Conservation (phyloP, 768 basidiomycete genomes). For the Trametes coccinea region DNA sequence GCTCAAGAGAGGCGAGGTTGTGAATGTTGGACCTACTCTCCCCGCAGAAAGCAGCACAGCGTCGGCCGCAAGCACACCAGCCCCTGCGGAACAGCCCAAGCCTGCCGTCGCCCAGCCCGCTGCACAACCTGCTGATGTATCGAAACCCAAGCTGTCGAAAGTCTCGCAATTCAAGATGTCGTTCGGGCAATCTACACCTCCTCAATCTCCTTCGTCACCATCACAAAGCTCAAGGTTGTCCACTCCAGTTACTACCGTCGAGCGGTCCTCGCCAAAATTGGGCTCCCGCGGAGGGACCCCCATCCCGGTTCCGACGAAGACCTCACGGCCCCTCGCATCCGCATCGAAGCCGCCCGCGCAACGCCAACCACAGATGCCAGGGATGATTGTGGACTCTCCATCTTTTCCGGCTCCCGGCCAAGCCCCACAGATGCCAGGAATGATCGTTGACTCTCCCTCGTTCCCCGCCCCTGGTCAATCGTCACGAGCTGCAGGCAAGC, state of each 20-base stretch:
- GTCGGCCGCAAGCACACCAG: not conserved
- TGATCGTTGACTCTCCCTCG: constrained; percentile 32
- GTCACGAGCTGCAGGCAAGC: too few species aligned
- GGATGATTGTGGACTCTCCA: not conserved
- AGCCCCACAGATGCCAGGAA: constrained; percentile 26
- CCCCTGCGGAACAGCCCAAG: constrained; percentile 8
- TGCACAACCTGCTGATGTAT: not conserved
- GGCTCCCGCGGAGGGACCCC: constrained; percentile 16
- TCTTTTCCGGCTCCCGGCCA: not conserved
- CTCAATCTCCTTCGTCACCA: not conserved
- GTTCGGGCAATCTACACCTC: constrained; percentile 6
- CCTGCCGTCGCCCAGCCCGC: constrained; percentile 6
- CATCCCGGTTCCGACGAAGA: constrained; percentile 18
- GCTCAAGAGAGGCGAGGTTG: constrained; percentile 32
- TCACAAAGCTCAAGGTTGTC: constrained; percentile 8
- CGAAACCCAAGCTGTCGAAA: constrained; percentile 15
- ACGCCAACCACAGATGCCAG: not conserved
- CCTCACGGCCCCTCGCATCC: not conserved
- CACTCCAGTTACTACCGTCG: constrained; percentile 22
- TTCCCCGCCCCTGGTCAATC: constrained; percentile 15
- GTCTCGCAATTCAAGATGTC: constrained; percentile 31
- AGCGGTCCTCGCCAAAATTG: constrained; percentile 30
- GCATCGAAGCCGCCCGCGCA: not conserved
- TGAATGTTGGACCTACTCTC: constrained; percentile 32
- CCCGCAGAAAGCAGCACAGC: not conserved